Base-by-base conservation (phyloP, 1,139 yeast genomes). In the Scheffersomyces insectosa region DNA sequence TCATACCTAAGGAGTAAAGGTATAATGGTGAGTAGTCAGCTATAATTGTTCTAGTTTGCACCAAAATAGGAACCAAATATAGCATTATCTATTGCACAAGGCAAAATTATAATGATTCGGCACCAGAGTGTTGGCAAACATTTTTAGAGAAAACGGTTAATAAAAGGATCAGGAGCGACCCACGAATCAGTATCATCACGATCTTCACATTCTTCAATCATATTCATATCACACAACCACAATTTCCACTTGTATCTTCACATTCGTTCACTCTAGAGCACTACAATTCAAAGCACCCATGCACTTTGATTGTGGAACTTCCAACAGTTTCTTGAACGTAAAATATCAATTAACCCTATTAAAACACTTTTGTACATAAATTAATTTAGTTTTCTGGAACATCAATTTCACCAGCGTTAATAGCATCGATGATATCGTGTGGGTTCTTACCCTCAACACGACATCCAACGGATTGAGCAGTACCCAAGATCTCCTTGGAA, bases 381-480 rank as follows among this genome's bases (percentile, higher is more conserved):
- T 44, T 31, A 51, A 63, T 65, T 80, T 83, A 85, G 84, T 85
- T 85, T 78, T 83, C 91, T 81, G 91, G 91, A 72, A 85, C 88
- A 79, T 91, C 98, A 70, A 91, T 85, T 78, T 89, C 97, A 79
- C 99, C 99, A 77, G 87, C 93, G 80, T 91, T 84, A 75, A 91
- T 91, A 75, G 93, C 97, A 65, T 90, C 98, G 70, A 90, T 90
- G 80, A 93, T 86, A 76, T 88, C 98, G 75, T 93, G 99, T 65
- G 99, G 97, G 85, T 93, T 93, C 85, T 93, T 91, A 80, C 93
- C 95, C 78, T 91, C 93, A 72, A 93, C 97, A 81, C 97, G 90
- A 83, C 96, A 86, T 68, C 98, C 98, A 68, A 93, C 95, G 60
- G 97, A 90, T 82, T 93, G 98, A 66, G 98, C 97, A 76, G 98